A percentile compares a stretch with the other conserved stretches of the same genome.
Evolutionary conservation across 2,329 filamentous ascomycete species (phyloP).

Genomic region (Dothideomycetidae sp.): DNA sequence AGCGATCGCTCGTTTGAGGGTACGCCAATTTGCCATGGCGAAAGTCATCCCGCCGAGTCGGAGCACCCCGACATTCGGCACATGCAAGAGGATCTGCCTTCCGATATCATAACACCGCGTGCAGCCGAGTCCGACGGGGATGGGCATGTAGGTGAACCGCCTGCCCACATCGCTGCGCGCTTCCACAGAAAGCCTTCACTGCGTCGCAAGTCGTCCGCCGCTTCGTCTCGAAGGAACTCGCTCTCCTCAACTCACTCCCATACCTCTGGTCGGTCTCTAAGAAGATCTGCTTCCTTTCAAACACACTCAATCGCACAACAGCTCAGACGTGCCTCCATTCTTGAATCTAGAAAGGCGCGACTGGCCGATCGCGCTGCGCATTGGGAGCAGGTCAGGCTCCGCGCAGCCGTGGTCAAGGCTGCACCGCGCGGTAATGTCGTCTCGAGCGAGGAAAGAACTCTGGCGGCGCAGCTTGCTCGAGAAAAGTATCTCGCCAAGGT

Average conservation of each 20-base stretch:
- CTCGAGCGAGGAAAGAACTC: constrained; percentile 58
- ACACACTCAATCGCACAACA: constrained; percentile 69
- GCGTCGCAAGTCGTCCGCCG: constrained; percentile 57
- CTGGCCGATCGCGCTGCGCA: constrained; percentile 69
- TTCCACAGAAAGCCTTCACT: constrained; percentile 54
- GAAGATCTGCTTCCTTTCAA: constrained; percentile 41
- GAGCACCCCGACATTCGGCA: no score
- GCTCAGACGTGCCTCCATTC: constrained; percentile 62
- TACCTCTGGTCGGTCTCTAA: constrained; percentile 46
- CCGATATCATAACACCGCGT: no score
- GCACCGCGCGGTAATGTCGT: constrained; percentile 43
- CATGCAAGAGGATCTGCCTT: no score
- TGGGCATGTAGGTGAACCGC: constrained; percentile 44
- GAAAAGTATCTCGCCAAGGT: constrained; percentile 73
- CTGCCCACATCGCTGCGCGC: constrained; percentile 62
- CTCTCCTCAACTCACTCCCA: constrained; percentile 62
- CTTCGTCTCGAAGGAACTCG: constrained; percentile 67
- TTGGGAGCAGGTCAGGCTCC: constrained; percentile 66
- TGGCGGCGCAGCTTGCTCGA: constrained; percentile 63
- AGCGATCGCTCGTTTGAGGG: no score
- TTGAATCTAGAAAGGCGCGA: constrained; percentile 66
- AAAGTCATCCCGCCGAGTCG: no score
- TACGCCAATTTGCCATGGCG: no score
- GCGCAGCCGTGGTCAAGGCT: constrained; percentile 60
- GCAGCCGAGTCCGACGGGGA: constrained; percentile 29